Evolutionary conservation across 177 flowering plant genomes (phyloP).

Genomic region (Vitis hybrid): DNA sequence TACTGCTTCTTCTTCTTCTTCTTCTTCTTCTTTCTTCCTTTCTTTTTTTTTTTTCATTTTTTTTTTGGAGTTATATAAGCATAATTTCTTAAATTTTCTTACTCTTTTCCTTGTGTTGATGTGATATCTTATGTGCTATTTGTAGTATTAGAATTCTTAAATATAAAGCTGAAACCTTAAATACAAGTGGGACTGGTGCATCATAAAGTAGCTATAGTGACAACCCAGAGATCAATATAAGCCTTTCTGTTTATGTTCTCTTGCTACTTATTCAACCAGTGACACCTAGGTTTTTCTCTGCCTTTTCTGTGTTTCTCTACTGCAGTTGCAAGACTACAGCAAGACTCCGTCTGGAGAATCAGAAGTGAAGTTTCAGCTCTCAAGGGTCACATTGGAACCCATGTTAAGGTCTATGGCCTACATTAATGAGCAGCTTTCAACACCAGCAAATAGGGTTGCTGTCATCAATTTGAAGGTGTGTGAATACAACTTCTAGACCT

Average conservation of each 20-base stretch:
- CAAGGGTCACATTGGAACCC: constrained; percentile 42
- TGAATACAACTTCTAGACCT: neutral
- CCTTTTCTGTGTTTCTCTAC: neutral
- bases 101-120: no score
- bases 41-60: neutral
- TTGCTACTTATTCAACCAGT: no score
- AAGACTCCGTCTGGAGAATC: constrained; percentile 36
- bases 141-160: no score
- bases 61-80: no score
- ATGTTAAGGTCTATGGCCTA: constrained; percentile 51
- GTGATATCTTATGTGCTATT: no score
- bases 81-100: no score
- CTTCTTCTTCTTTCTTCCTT: neutral
- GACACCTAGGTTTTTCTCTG: neutral
- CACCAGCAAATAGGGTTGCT: constrained; percentile 49
- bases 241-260: no score
- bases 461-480: constrained; percentile 49
- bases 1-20: neutral
- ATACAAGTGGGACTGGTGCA: no score
- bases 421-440: constrained; percentile 50
- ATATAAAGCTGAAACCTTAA: no score
- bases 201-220: no score
- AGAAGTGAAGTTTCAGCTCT: constrained; percentile 51
- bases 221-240: neutral
- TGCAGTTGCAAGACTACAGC: constrained; percentile 48